Percentiles rank a stretch among this genome's conserved stretches.
These are phyloP conservation scores for Narthecium ossifragum DNA, from an alignment of 106 monocot genomes.

Conservation along the genomic window DNA sequence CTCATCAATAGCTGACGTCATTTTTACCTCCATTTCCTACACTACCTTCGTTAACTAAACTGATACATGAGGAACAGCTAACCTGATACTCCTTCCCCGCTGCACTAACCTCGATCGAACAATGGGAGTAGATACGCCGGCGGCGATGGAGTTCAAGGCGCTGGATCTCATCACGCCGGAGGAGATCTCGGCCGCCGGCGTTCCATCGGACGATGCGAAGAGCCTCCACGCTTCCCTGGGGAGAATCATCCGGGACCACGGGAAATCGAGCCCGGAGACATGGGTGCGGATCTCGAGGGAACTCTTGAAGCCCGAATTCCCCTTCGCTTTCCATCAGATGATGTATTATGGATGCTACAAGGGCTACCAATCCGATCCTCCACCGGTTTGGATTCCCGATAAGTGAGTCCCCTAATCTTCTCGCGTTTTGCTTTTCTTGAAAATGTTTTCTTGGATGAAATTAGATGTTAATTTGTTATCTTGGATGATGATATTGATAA, in stretches of 20 bases:
- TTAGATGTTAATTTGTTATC: too few species aligned
- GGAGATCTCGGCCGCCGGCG: conserved; percentile 38
- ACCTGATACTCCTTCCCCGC: too few species aligned
- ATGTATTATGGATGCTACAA: conserved; percentile 67
- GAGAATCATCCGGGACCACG: conserved; percentile 25
- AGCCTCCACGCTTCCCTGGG: conserved; percentile 25
- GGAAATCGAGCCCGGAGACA: conserved; percentile 31
- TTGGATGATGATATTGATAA: too few species aligned
- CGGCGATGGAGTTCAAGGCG: conserved; percentile 26
- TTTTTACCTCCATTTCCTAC: too few species aligned
- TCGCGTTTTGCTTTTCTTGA: too few species aligned
- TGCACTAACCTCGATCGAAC: too few species aligned
- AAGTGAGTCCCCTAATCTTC: conserved; percentile 29
- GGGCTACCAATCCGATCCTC: conserved; percentile 27
- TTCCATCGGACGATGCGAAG: conserved; percentile 42
- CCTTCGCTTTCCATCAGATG: conserved; percentile 67
- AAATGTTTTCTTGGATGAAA: too few species aligned
- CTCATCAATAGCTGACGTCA: too few species aligned
- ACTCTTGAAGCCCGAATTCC: conserved; percentile 38
- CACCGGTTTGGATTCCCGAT: conserved; percentile 61
- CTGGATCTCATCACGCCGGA: conserved; percentile 34
- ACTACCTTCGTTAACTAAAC: too few species aligned
- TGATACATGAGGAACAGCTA: too few species aligned
- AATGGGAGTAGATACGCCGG: too few species aligned
- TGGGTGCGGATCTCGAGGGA: conserved; percentile 38